phyloP scores from a whole-genome alignment of 2,329 filamentous ascomycete genomes.

The Fusarium sp. region DNA sequence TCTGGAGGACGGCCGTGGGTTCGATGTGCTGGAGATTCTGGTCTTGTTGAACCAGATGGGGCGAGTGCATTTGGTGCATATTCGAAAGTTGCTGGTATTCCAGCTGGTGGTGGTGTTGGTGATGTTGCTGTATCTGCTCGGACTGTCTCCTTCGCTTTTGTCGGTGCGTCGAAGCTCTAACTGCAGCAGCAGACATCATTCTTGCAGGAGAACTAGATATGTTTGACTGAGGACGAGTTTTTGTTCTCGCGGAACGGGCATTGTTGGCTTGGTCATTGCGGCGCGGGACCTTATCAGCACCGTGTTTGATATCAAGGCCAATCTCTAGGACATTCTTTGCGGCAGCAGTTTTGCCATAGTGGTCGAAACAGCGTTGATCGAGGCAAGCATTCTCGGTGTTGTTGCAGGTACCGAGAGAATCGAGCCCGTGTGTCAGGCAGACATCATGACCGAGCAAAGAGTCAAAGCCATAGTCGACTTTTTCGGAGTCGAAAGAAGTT shows the following conservation, averaged over 20 bases:
- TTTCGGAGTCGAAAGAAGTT: slow-evolving; percentile 36
- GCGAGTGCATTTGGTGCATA: slow-evolving; percentile 25
- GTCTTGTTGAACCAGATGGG: slow-evolving; percentile 21
- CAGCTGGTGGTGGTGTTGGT: slow-evolving; percentile 6
- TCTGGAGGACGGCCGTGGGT: slow-evolving; percentile 39
- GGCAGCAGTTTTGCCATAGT: slow-evolving; percentile 35
- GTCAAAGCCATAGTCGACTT: slow-evolving; percentile 49
- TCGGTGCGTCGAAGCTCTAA: slow-evolving; percentile 25
- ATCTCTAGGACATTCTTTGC: slow-evolving; percentile 23
- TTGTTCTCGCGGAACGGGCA: slow-evolving; percentile 10
- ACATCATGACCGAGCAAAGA: slow-evolving; percentile 41
- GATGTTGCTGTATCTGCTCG: slow-evolving; percentile 17
- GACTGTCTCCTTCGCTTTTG: slow-evolving; percentile 34
- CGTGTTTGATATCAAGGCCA: slow-evolving; percentile 30
- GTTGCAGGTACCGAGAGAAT: slow-evolving; percentile 42
- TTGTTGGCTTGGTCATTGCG: slow-evolving; percentile 13
- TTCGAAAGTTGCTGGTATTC: slow-evolving; percentile 28
- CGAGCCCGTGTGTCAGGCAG: slow-evolving; percentile 42
- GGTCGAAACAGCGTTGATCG: slow-evolving; percentile 44
- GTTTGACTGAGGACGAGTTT: slow-evolving; percentile 21
- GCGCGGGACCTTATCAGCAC: not conserved
- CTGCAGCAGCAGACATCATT: slow-evolving; percentile 13
- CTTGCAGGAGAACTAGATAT: slow-evolving; percentile 19
- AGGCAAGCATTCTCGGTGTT: slow-evolving; percentile 50
- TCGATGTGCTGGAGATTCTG: slow-evolving; percentile 32